Percentiles rank a stretch among this genome's conserved stretches.
Conservation (phyloP, 140 eudicot genomes). For the Oenanthe javanica region DNA sequence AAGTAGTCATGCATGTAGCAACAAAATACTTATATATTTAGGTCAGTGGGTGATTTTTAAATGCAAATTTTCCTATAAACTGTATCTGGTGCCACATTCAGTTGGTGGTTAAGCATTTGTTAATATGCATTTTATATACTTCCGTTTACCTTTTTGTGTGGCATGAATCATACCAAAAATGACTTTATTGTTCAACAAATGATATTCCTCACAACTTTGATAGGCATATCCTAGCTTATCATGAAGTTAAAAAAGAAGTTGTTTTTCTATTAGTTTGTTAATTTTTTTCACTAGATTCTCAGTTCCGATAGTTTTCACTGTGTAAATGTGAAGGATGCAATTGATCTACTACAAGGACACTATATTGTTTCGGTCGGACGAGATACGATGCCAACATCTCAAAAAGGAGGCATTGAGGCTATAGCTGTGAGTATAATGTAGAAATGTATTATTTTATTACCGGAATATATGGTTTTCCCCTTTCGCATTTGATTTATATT, state of each 20-base stretch:
- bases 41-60: background rate
- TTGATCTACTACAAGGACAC: conserved; percentile 84
- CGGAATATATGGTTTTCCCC: background rate
- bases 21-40: background rate
- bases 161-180: background rate
- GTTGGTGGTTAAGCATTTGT: background rate
- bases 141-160: background rate
- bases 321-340: conserved; percentile 60
- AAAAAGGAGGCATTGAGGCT: conserved; percentile 56
- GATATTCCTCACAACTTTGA: background rate
- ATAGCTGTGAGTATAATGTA: conserved; percentile 59
- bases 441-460: background rate
- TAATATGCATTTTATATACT: background rate
- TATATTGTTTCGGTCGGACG: conserved; percentile 62
- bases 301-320: background rate
- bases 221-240: background rate
- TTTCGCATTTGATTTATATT: too few species aligned
- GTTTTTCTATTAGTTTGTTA: background rate
- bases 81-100: background rate
- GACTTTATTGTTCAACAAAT: background rate
- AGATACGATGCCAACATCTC: conserved; percentile 46
- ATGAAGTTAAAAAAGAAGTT: background rate
- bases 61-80: background rate
- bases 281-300: background rate
- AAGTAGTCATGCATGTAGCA: background rate